A percentile compares a stretch with the other conserved stretches of the same genome.
Evolutionary conservation across 805 yeast genomes (phyloP).

Genomic region (Ogataea neopini): DNA sequence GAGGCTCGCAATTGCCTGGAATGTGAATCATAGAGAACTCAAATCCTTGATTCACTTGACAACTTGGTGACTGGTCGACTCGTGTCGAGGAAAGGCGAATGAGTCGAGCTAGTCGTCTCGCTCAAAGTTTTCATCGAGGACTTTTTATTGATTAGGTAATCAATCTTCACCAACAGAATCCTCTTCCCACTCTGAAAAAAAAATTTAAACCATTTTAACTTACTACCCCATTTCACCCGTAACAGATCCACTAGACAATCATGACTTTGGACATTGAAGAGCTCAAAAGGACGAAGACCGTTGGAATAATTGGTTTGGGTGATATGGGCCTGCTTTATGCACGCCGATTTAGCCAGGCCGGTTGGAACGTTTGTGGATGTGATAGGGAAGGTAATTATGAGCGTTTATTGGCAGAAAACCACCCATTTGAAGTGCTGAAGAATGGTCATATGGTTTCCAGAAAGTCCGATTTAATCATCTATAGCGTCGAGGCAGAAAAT

Average conservation of each 20-base stretch:
- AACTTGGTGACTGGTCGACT: too few relatives aligned
- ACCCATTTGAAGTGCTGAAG: conserved; percentile 54
- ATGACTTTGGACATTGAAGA: conserved; percentile 13
- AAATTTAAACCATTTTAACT: neutral
- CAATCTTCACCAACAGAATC: too few relatives aligned
- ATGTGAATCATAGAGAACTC: too few relatives aligned
- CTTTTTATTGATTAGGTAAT: too few relatives aligned
- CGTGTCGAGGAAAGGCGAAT: too few relatives aligned
- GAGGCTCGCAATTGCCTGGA: too few relatives aligned
- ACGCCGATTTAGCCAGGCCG: conserved; percentile 68
- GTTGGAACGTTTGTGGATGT: conserved; percentile 89
- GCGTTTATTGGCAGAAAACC: conserved; percentile 39
- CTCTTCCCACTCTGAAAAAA: neutral
- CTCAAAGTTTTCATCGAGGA: too few relatives aligned
- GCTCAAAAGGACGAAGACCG: conserved; percentile 43
- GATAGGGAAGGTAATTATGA: conserved; percentile 71
- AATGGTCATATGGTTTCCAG: conserved; percentile 89
- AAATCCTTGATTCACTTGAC: too few relatives aligned
- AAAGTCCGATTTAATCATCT: conserved; percentile 76
- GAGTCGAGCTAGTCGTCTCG: too few relatives aligned
- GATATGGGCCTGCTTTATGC: conserved; percentile 97
- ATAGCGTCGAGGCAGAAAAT: conserved; percentile 91
- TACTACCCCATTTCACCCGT: neutral
- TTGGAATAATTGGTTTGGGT: conserved; percentile 95
- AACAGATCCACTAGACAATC: neutral